A percentile compares a stretch with the other conserved stretches of the same genome.
Evolutionary conservation across 768 basidiomycete genomes (phyloP).

Genomic region (Pleurotus giganteus): DNA sequence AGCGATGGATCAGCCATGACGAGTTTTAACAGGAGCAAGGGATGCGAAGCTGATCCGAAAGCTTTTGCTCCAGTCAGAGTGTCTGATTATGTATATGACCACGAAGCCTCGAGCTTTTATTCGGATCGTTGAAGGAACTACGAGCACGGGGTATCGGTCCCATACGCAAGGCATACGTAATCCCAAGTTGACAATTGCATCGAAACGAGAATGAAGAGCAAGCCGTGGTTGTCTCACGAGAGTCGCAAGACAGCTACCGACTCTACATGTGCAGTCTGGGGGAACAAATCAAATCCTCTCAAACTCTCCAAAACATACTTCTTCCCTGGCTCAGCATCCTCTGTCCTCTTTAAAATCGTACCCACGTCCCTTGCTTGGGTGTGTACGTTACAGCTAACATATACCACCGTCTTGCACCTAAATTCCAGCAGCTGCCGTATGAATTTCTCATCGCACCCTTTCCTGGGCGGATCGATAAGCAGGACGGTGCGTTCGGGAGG

Average conservation of each 20-base stretch:
- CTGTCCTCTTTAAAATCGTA: constrained; percentile 52
- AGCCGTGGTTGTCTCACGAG: no score
- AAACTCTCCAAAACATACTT: constrained; percentile 80
- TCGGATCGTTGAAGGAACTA: no score
- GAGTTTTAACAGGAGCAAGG: no score
- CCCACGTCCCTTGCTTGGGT: constrained; percentile 90
- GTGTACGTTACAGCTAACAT: constrained; percentile 95
- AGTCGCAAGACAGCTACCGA: constrained; percentile 68
- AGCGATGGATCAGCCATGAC: no score
- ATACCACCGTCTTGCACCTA: constrained; percentile 68
- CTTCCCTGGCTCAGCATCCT: constrained; percentile 32
- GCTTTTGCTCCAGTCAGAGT: no score
- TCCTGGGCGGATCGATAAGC: constrained; percentile 89
- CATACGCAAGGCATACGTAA: no score
- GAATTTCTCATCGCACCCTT: constrained; percentile 85
- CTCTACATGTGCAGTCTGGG: constrained; percentile 95
- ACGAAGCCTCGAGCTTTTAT: no score
- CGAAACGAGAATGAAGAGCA: no score
- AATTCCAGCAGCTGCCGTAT: constrained; percentile 76
- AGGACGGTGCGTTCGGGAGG: constrained; percentile 66
- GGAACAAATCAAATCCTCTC: constrained; percentile 91
- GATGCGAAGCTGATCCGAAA: no score
- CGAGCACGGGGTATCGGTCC: no score
- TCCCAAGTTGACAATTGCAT: no score
- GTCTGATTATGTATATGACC: no score